phyloP scores from a whole-genome alignment of 257 asterid genomes.

The Oldenlandia corymbosa region DNA sequence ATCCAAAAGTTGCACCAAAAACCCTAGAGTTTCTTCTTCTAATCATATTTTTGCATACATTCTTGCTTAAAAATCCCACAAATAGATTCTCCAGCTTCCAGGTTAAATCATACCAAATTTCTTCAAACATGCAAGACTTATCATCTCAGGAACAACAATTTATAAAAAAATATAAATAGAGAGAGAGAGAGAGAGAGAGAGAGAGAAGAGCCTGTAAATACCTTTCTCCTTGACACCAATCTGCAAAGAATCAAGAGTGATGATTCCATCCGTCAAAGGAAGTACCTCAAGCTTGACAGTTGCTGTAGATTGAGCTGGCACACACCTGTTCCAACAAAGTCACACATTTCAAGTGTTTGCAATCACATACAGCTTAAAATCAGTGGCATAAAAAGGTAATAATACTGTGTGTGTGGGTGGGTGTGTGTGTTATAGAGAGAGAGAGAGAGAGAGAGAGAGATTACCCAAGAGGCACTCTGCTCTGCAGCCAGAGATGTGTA shows the following conservation, averaged over 20 bases:
- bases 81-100: neutral
- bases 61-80: too few species aligned
- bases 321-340: slow-evolving; percentile 42
- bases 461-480: slow-evolving; percentile 98
- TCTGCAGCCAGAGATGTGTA: slow-evolving; percentile 97
- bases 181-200: too few species aligned
- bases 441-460: slow-evolving; percentile 13
- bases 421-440: too few species aligned
- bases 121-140: neutral
- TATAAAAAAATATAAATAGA: too few species aligned
- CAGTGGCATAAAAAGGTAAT: neutral
- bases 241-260: slow-evolving; percentile 90
- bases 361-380: slow-evolving; percentile 2
- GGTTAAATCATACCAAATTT: neutral
- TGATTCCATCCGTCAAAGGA: slow-evolving; percentile 93
- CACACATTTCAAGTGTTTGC: neutral
- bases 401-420: neutral
- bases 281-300: slow-evolving; percentile 96
- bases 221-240: slow-evolving; percentile 90
- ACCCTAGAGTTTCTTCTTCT: neutral
- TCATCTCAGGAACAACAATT: neutral
- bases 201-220: slow-evolving; percentile 20
- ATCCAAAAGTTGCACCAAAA: neutral
- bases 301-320: slow-evolving; percentile 86
- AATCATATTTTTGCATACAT: neutral